phyloP scores from a whole-genome alignment of 2,329 filamentous ascomycete genomes.

The Dothistroma septosporum region DNA sequence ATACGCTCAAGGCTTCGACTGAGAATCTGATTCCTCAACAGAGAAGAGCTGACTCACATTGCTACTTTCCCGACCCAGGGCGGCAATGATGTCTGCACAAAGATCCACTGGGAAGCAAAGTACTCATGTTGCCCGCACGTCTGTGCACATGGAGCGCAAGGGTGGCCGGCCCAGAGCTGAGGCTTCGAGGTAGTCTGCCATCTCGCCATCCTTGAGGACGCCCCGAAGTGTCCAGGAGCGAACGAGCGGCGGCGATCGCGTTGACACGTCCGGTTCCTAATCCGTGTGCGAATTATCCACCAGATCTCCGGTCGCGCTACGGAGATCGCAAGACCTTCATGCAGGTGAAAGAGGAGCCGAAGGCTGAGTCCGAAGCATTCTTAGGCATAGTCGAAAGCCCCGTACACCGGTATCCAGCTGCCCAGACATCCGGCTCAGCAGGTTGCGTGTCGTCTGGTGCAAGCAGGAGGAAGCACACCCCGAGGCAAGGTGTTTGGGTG shows the following conservation, averaged over 20 bases:
- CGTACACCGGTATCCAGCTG: background rate
- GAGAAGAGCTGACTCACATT: background rate
- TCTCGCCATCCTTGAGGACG: background rate
- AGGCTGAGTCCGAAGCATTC: conserved; percentile 9
- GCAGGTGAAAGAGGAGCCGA: conserved; percentile 13
- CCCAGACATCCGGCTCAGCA: background rate
- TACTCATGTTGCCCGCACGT: background rate
- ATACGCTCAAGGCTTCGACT: background rate
- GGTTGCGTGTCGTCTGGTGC: background rate
- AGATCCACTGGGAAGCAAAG: background rate
- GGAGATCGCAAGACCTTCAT: conserved; percentile 10
- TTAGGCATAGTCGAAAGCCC: background rate
- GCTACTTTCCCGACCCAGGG: background rate
- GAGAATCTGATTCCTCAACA: background rate
- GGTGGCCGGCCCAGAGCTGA: background rate
- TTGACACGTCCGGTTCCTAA: background rate
- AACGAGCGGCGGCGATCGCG: background rate
- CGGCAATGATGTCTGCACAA: background rate
- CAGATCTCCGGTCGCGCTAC: conserved; percentile 12
- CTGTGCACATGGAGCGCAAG: background rate
- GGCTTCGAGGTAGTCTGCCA: background rate
- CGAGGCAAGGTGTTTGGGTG: background rate
- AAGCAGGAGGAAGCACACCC: background rate
- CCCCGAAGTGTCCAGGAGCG: background rate
- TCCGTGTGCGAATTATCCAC: background rate